A percentile compares a stretch with the other conserved stretches of the same genome.
These are phyloP conservation scores for Aspergillus olivimuriae DNA, from an alignment of 495 filamentous ascomycete species.

Conservation along the genomic window DNA sequence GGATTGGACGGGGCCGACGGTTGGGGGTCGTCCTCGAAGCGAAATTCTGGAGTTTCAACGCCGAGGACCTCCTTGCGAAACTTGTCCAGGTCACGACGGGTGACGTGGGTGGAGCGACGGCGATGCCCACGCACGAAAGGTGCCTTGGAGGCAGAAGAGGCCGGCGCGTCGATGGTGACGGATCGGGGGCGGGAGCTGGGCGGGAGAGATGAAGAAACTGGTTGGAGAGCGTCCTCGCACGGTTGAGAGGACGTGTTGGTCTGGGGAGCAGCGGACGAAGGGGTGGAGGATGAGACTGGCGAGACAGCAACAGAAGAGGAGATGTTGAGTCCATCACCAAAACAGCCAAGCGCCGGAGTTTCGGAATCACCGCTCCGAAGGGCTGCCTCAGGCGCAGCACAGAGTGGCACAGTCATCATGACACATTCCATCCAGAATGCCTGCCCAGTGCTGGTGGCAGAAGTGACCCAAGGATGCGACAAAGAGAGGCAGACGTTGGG, in stretches of 20 bases:
- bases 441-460: too few species aligned
- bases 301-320: neutral
- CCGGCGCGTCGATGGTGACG: slow-evolving; percentile 34
- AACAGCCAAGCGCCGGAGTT: slow-evolving; percentile 20
- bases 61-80: slow-evolving; percentile 39
- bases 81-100: slow-evolving; percentile 38
- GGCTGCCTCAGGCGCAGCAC: neutral
- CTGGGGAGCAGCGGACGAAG: neutral
- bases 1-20: slow-evolving; percentile 20
- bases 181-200: slow-evolving; percentile 6
- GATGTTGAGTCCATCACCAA: slow-evolving; percentile 11
- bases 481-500: too few species aligned
- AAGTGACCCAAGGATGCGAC: too few species aligned
- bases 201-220: too few species aligned
- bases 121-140: slow-evolving; percentile 40
- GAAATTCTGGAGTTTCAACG: slow-evolving; percentile 26
- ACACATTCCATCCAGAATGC: too few species aligned
- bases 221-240: too few species aligned
- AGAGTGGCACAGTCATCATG: neutral
- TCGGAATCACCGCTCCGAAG: slow-evolving; percentile 16
- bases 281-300: neutral
- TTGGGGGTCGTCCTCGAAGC: slow-evolving; percentile 26
- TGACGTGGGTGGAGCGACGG: slow-evolving; percentile 43
- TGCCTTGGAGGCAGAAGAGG: slow-evolving; percentile 30
- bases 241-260: neutral